Evolutionary conservation across 208 protist species (phyloP).

Genomic region (Blechomonas ayalai): DNA sequence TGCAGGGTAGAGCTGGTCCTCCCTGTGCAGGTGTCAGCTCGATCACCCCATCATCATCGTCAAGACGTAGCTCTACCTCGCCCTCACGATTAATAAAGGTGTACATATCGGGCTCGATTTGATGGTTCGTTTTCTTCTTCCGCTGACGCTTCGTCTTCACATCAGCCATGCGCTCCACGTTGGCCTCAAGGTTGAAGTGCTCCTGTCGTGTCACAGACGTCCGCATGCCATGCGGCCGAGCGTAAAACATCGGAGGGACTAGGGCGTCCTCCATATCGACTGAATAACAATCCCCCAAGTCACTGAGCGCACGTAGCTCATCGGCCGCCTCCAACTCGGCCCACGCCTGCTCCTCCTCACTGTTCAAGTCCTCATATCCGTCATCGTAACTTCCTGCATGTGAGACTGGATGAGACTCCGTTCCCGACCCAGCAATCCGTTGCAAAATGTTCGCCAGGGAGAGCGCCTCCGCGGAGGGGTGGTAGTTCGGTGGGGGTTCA

Average conservation of each 20-base stretch:
- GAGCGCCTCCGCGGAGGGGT: conserved; percentile 17
- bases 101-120: conserved; percentile 62
- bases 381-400: conserved; percentile 12
- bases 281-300: conserved; percentile 23
- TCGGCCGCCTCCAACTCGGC: conserved; percentile 53
- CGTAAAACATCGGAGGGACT: conserved; percentile 60
- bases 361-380: conserved; percentile 36
- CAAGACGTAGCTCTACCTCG: conserved; percentile 78
- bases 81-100: conserved; percentile 74
- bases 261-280: conserved; percentile 4
- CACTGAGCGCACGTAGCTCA: conserved; percentile 30
- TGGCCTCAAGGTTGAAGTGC: conserved; percentile 71
- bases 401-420: neutral
- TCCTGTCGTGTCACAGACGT: conserved; percentile 49
- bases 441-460: conserved; percentile 16
- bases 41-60: conserved; percentile 85
- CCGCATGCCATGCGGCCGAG: conserved; percentile 31
- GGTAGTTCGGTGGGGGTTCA: conserved; percentile 71
- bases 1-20: no score
- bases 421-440: no score
- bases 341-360: conserved; percentile 65
- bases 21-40: conserved; percentile 28
- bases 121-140: conserved; percentile 60
- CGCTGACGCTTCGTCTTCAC: conserved; percentile 19
- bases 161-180: conserved; percentile 33